Conservation (phyloP, 1,139 yeast genomes). For the Candida glucosophila region DNA sequence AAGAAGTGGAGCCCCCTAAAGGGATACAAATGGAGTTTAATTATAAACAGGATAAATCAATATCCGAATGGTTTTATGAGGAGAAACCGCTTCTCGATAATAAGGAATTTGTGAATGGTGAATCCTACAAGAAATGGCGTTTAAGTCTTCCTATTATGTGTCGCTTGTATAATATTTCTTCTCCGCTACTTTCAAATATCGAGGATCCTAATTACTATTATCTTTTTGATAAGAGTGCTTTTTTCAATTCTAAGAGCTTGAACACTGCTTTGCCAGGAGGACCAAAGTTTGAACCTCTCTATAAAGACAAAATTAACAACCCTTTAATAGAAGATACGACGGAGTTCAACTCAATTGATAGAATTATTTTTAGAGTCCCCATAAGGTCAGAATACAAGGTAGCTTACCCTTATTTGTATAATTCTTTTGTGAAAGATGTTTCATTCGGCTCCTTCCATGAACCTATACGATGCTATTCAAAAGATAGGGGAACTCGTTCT, state of each 20-base stretch:
- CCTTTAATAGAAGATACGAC: constrained; percentile 71
- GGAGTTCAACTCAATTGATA: constrained; percentile 82
- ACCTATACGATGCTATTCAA: constrained; percentile 44
- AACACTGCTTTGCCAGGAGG: constrained; percentile 90
- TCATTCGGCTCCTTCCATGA: constrained; percentile 52
- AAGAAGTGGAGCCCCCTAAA: constrained; percentile 63
- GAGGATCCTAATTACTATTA: constrained; percentile 53
- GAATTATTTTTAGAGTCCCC: constrained; percentile 73
- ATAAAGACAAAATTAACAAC: constrained; percentile 45
- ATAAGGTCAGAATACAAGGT: constrained; percentile 76
- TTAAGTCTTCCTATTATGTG: constrained; percentile 57
- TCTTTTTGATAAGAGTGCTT: constrained; percentile 67
- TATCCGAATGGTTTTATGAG: constrained; percentile 76
- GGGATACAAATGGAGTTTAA: constrained; percentile 60
- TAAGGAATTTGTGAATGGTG: constrained; percentile 51
- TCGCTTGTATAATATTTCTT: constrained; percentile 54
- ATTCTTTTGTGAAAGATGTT: constrained; percentile 66
- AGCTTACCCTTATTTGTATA: constrained; percentile 80
- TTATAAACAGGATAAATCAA: constrained; percentile 47
- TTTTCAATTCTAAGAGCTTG: constrained; percentile 84
- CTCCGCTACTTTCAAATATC: constrained; percentile 56
- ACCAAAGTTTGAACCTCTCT: constrained; percentile 90
- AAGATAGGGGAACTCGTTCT: constrained; percentile 37
- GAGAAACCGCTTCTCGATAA: constrained; percentile 64
- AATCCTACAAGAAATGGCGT: constrained; percentile 69